phyloP scores from a whole-genome alignment of 495 filamentous ascomycete genomes.

The Saxophila tyrrhenica region DNA sequence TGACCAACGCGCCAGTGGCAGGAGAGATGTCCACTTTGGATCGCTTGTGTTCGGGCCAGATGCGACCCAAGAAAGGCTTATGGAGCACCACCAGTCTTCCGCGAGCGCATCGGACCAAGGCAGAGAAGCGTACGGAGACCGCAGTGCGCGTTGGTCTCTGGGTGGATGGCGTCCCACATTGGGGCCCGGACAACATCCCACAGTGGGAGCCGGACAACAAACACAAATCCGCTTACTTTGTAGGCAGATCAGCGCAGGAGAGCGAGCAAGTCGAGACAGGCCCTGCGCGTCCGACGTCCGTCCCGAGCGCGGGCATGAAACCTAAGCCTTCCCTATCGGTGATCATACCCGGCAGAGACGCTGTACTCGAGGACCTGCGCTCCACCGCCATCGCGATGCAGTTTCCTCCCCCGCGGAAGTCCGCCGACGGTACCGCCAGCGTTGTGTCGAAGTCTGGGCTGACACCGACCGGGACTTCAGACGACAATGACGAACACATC shows the following conservation, averaged over 20 bases:
- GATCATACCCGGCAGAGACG: neutral
- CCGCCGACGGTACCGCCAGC: neutral
- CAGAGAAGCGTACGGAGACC: slow-evolving; percentile 10
- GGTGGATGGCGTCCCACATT: slow-evolving; percentile 25
- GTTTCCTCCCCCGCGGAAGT: neutral
- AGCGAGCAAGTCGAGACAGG: too few relatives aligned
- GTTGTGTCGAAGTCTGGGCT: neutral
- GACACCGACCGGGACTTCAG: neutral
- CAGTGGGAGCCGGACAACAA: too few relatives aligned
- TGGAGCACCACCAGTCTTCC: neutral
- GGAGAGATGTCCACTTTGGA: slow-evolving; percentile 24
- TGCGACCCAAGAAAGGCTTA: neutral
- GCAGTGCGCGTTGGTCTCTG: slow-evolving; percentile 25
- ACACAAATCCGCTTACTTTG: neutral
- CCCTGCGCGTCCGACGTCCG: too few relatives aligned
- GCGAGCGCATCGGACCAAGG: slow-evolving; percentile 2
- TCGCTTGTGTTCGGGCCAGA: slow-evolving; percentile 22
- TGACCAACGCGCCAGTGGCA: neutral
- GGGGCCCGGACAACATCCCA: slow-evolving; percentile 17
- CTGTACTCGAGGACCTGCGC: neutral
- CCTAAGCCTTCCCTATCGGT: neutral
- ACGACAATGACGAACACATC: neutral
- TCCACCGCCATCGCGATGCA: neutral
- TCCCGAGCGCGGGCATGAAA: too few relatives aligned
- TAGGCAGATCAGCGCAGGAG: too few relatives aligned